Evolutionary conservation across 345 rosid species (phyloP), one percentile per base, ranked within the genome.

Genomic region (Populus deltoides): DNA sequence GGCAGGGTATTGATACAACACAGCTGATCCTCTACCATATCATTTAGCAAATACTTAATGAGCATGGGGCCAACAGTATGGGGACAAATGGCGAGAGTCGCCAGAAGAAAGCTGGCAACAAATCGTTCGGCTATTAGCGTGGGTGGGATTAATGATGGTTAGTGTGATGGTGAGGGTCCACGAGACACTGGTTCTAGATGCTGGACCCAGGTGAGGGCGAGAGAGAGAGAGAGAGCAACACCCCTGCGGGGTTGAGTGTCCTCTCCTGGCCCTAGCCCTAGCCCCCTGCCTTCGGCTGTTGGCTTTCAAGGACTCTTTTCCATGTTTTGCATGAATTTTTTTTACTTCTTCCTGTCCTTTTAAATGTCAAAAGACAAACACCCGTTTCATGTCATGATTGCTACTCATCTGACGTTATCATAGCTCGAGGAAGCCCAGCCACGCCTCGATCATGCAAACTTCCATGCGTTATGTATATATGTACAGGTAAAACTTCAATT

Each of bases 391-490:
- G 80, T 47, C 51, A 88, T 88, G 75, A 88, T 88, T 70, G 72
- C 68, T 38, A n/a, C 73, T 81, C 83, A 81, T 79, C 76, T 76
- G 76, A 77, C 66, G 81, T 22, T 22, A 84, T 86, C 67, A 88
- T 86, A 20, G 62, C 85, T 22, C 51, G 78, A 74, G 81, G 81
- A 84, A 86, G 85, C 91, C 86, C 82, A 84, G 88, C 86, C 91
- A 88, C 91, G 91, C 89, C 83, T 83, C 84, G 84, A 84, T 84
- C 86, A 80, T 86, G 88, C 89, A 63, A 18, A 51, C 55, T 45
- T 47, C 62, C 77, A 24, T 78, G 68, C 78, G 33, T 73, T 83
- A 33, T 13, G 3, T 22, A n/a, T 6, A 6, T 1, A 24, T 57
- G 29, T 1, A 11, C 11, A 9, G 1, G 10, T 18, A n/a, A 1